phyloP scores from a whole-genome alignment of 2,329 filamentous ascomycete genomes.

The Onygenales sp. region DNA sequence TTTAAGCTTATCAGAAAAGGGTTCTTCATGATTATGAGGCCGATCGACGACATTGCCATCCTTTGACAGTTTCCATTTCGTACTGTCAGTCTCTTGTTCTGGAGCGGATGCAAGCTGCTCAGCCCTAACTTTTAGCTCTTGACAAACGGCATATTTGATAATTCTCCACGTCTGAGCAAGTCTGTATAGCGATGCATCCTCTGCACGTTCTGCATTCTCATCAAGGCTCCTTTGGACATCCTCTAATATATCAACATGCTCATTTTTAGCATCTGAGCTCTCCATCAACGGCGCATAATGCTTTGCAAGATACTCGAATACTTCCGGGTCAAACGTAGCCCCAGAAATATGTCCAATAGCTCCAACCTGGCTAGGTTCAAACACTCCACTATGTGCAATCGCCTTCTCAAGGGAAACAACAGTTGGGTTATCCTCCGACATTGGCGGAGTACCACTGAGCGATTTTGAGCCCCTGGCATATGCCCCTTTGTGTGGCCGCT shows the following conservation, averaged over 20 bases:
- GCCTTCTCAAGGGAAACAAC: constrained; percentile 44
- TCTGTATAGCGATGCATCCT: constrained; percentile 40
- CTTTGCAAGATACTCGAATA: constrained; percentile 35
- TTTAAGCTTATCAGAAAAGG: constrained; percentile 29
- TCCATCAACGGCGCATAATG: constrained; percentile 33
- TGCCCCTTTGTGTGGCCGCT: constrained; percentile 35
- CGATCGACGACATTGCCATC: constrained; percentile 20
- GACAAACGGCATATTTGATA: constrained; percentile 40
- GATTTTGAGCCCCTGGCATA: constrained; percentile 44
- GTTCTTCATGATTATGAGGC: constrained; percentile 20
- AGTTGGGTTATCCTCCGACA: constrained; percentile 34
- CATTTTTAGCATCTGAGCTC: constrained; percentile 15
- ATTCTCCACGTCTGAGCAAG: constrained; percentile 53
- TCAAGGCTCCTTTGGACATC: constrained; percentile 37
- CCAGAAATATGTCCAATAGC: constrained; percentile 42
- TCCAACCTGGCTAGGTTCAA: constrained; percentile 38
- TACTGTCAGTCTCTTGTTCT: constrained; percentile 11
- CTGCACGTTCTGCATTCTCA: constrained; percentile 45
- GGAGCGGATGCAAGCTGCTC: constrained; percentile 16
- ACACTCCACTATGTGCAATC: constrained; percentile 32
- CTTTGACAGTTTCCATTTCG: constrained; percentile 21
- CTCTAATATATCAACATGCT: constrained; percentile 16
- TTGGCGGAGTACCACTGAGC: constrained; percentile 44
- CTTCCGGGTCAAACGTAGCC: constrained; percentile 29
- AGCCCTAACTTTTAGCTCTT: constrained; percentile 37